Evolutionary conservation across 139 green algal species (phyloP).

Genomic region (Eudorina sp.): DNA sequence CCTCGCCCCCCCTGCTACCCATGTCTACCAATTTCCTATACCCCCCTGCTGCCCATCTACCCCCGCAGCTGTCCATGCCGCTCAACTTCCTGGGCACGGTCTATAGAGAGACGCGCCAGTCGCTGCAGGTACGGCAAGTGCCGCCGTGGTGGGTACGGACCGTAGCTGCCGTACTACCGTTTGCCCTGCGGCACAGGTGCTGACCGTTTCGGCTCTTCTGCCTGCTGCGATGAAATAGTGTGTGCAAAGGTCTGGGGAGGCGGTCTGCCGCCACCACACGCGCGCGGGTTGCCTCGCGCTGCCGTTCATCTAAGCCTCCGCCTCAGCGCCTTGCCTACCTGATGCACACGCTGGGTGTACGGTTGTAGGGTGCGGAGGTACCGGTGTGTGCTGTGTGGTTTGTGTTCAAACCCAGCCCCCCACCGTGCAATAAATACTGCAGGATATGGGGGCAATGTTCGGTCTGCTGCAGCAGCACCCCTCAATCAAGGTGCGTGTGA

Average conservation of each 20-base stretch:
- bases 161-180: neutral
- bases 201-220: too few species aligned
- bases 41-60: too few species aligned
- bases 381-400: too few species aligned
- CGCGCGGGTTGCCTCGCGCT: too few species aligned
- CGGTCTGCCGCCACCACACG: too few species aligned
- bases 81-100: slow-evolving; percentile 99
- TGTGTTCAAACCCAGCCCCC: neutral
- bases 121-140: slow-evolving; percentile 62
- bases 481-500: slow-evolving; percentile 12
- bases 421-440: neutral
- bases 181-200: too few species aligned
- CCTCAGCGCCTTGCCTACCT: too few species aligned
- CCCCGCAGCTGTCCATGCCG: slow-evolving; percentile 90
- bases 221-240: too few species aligned
- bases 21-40: too few species aligned
- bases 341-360: neutral
- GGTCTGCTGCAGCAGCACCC: slow-evolving; percentile 74
- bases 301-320: too few species aligned
- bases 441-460: slow-evolving; percentile 99
- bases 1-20: too few species aligned
- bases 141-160: neutral
- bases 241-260: too few species aligned
- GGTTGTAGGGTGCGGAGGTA: neutral
- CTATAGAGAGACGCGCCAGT: slow-evolving; percentile 96